phyloP scores from a whole-genome alignment of 1,284 basidiomycete genomes.

The Schizophyllum amplum region DNA sequence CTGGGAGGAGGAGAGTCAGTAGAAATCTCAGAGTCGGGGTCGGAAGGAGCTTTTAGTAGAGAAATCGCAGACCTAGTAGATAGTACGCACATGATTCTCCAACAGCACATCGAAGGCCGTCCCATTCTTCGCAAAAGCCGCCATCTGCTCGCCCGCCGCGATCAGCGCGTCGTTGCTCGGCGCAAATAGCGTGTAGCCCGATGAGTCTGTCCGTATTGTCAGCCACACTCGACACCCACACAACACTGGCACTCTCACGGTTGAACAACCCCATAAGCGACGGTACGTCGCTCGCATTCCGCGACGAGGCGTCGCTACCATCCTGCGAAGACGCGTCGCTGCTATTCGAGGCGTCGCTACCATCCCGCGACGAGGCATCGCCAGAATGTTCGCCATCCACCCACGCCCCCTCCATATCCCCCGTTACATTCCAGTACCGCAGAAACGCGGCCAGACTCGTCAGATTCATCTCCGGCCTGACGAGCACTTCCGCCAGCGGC shows the following conservation, averaged over 20 bases:
- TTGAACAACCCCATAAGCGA: slow-evolving; percentile 18
- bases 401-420: not conserved
- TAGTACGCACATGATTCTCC: slow-evolving; percentile 65
- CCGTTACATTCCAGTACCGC: not conserved
- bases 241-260: not conserved
- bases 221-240: slow-evolving; percentile 23
- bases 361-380: too few species aligned
- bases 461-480: not conserved
- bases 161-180: slow-evolving; percentile 49
- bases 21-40: too few species aligned
- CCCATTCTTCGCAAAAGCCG: slow-evolving; percentile 33
- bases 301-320: not conserved
- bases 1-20: slow-evolving; percentile 25
- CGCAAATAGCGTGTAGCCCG: slow-evolving; percentile 68
- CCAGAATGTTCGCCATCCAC: not conserved
- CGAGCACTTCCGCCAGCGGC: slow-evolving; percentile 24
- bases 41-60: not conserved
- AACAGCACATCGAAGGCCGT: slow-evolving; percentile 41
- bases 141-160: slow-evolving; percentile 21
- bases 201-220: slow-evolving; percentile 17
- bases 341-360: too few species aligned
- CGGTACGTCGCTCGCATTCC: slow-evolving; percentile 13
- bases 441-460: not conserved
- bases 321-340: not conserved
- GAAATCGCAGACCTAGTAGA: too few species aligned